phyloP scores from a whole-genome alignment of 1,139 yeast species.

The Hemisphaericaspora lyxosophila region DNA sequence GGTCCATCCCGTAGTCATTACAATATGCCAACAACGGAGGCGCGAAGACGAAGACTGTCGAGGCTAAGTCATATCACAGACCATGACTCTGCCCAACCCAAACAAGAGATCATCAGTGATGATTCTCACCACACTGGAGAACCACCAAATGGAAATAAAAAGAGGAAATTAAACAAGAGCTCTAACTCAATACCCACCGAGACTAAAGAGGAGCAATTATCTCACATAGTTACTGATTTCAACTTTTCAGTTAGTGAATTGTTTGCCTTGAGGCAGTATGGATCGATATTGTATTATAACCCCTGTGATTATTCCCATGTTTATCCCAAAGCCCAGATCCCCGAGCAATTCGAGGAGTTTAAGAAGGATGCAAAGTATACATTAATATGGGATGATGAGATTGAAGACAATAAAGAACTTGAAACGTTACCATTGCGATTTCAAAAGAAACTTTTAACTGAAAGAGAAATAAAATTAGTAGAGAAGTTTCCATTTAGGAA shows the following conservation, averaged over 20 bases:
- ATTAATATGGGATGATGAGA: conserved; percentile 35
- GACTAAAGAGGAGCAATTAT: conserved; percentile 23
- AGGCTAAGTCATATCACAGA: conserved; percentile 14
- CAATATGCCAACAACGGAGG: conserved; percentile 11
- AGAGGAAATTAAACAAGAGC: conserved; percentile 10
- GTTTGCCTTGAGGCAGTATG: conserved; percentile 59
- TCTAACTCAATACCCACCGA: neutral
- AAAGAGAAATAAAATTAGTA: conserved; percentile 33
- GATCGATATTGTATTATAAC: conserved; percentile 59
- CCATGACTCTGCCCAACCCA: conserved; percentile 7
- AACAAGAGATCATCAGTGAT: no score
- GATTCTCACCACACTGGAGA: no score
- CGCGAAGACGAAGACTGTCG: conserved; percentile 12
- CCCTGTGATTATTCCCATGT: conserved; percentile 47
- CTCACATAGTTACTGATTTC: conserved; percentile 42
- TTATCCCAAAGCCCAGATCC: conserved; percentile 25
- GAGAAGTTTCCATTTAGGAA: conserved; percentile 40
- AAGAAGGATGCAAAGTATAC: conserved; percentile 26
- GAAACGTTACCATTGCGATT: conserved; percentile 40
- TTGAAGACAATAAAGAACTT: conserved; percentile 27
- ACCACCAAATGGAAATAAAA: conserved; percentile 9
- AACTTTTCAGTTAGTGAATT: conserved; percentile 49
- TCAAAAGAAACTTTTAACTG: conserved; percentile 46
- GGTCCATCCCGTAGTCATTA: no score
- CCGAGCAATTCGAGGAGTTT: conserved; percentile 38